Conservation (phyloP, 495 filamentous ascomycete species). For the Penicillium mononematosum region DNA sequence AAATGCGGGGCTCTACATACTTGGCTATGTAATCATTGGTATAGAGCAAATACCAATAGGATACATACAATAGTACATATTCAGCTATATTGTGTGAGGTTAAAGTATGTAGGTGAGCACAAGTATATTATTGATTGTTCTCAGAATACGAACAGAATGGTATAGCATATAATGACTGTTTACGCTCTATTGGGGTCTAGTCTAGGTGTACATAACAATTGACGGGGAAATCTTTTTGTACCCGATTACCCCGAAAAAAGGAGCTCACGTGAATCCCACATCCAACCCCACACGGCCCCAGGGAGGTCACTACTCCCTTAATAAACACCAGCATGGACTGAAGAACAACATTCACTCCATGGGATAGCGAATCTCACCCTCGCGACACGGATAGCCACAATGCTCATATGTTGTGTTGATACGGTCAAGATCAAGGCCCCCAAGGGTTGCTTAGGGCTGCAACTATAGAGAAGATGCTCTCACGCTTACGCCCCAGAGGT, state of each 20-base stretch:
- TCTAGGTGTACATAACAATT: neutral
- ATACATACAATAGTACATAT: neutral
- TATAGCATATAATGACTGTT: neutral
- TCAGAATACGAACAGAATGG: neutral
- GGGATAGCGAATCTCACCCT: conserved; percentile 12
- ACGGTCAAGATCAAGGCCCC: conserved; percentile 19
- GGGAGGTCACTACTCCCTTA: conserved; percentile 1
- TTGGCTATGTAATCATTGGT: neutral
- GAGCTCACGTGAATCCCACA: conserved; percentile 25
- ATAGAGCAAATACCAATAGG: neutral
- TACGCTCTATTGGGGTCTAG: neutral
- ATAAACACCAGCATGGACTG: neutral
- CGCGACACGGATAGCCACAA: conserved; percentile 5
- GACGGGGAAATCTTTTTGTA: conserved; percentile 1
- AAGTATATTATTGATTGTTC: neutral
- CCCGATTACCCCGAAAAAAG: conserved; percentile 18
- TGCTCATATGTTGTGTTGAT: conserved; percentile 19
- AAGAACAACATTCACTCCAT: conserved; percentile 2
- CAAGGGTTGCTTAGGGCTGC: conserved; percentile 14
- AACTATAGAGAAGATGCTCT: conserved; percentile 24
- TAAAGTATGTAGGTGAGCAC: neutral
- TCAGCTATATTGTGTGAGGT: neutral
- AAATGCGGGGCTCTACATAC: neutral
- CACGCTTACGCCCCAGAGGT: neutral
- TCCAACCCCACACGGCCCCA: conserved; percentile 14